phyloP scores from a whole-genome alignment of 169 alveolate genomes.

The Plasmodium falciparum region DNA sequence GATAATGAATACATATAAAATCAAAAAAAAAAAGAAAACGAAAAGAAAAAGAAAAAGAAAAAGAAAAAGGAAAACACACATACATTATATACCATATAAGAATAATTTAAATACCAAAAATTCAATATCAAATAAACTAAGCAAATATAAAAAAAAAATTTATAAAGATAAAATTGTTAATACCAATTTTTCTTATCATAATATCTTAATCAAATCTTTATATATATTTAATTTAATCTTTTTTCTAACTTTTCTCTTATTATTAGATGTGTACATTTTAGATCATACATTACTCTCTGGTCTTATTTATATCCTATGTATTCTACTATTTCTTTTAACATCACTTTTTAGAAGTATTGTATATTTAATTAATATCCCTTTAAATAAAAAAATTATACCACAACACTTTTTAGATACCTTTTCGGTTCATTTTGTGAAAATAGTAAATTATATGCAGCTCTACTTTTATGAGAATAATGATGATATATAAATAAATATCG shows the following conservation, averaged over 20 bases:
- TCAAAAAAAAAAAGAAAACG: not conserved
- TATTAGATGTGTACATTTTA: slow-evolving; percentile 21
- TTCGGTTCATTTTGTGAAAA: slow-evolving; percentile 12
- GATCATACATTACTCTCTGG: slow-evolving; percentile 13
- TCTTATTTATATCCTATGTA: slow-evolving; percentile 21
- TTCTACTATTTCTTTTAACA: not conserved
- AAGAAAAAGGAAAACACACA: not conserved
- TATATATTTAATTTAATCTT: slow-evolving; percentile 1
- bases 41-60: not conserved
- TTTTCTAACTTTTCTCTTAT: slow-evolving; percentile 16
- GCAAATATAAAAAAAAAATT: not conserved
- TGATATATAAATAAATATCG: slow-evolving; percentile 1
- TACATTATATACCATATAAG: not conserved
- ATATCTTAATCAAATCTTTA: not conserved
- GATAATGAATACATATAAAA: not conserved
- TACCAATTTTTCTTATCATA: slow-evolving; percentile 4
- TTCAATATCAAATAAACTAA: too few relatives aligned
- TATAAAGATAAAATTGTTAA: slow-evolving; percentile 10
- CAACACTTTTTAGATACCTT: slow-evolving; percentile 13
- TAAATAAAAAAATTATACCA: slow-evolving; percentile 9
- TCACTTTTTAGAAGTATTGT: slow-evolving; percentile 22
- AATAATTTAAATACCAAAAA: too few relatives aligned
- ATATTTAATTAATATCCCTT: slow-evolving; percentile 19
- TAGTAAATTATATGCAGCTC: not conserved
- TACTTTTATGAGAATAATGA: not conserved